Evolutionary conservation across 148 eudicot genomes (phyloP), one percentile per base, ranked within the genome.

Genomic region (Amaranthus cruentus): DNA sequence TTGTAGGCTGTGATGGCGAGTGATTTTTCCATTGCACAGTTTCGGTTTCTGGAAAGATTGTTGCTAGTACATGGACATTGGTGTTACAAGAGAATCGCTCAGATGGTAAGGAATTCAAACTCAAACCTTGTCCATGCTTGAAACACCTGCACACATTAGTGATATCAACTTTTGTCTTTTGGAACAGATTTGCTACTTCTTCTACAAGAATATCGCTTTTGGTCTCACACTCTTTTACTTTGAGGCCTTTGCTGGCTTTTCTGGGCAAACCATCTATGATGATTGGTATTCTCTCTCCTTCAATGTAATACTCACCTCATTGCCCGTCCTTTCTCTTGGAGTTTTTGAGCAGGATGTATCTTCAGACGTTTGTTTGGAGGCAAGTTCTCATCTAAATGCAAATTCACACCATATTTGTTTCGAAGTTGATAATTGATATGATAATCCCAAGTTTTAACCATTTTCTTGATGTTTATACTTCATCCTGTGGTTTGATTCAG

Each of bases 1-100:
- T 66, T 85, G 86, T 88, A 95, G 98, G 98, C 98, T 73, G 98
- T 95, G 78, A 95, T 95, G 98, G 89, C 98, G 74, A 95, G 98
- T 77, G 98, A 95, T 79, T 95, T 91, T 82, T 78, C 98, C 46
- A 84, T 95, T 74, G 97, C 98, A 6, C 98, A 95, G 71, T 95
- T 95, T 75, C 96, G 83, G 71, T 95, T 84, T 84, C 79, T 95
- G 73, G 98, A 95, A 81, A 86, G 95, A 74, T 93, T 95, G 79
- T 73, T 95, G 69, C 89, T 95, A 68, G 93, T 95, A 55, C 97
- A 95, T 80, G 98, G 98, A 1, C 98, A 95, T 73, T 95, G 97
- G 98, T 95, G 98, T 78, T 95, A 95, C 71, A 95, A 91, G 86
- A 83, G 98, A 86, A 95, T 91, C 38, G 91, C 98, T 73, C 96